Base-by-base conservation (phyloP, 2,329 filamentous ascomycete species). In the Catunica adiposa region DNA sequence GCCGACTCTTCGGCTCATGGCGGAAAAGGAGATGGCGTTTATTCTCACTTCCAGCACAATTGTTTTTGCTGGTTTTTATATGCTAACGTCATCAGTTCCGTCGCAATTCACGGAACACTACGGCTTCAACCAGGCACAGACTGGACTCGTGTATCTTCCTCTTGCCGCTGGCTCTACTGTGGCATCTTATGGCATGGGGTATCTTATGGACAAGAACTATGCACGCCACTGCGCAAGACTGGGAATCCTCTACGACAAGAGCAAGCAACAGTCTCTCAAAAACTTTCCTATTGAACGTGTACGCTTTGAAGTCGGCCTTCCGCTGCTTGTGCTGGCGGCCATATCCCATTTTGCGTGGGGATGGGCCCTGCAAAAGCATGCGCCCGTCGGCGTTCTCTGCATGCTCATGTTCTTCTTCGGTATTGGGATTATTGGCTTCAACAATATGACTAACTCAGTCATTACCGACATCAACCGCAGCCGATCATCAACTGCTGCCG, bases 131-230 rank as follows among this genome's bases (percentile, higher is more conserved):
- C 77, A 82, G 20, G 66, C 74, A 2, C 67, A 73, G 11, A 69
- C 79, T 2, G 78, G 78, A 1, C 64, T 78, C 3, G 73, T 73
- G 68, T 77, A 75, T 61, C 64, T 78, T 1, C 76, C 76, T 1
- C 62, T 75, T 29, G 75, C 75, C 0, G 66, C 63, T 3, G 76
- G 75, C 1, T 74, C 73, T n/a, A 67, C 74, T 11, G 62, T 71
- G 1, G 69, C 74, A 0, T 73, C 72, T 1, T 60, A 70, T 7
- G 62, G 70, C 2, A 68, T 69, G 2, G 81, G 83, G 0, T 71
- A 72, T 1, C 61, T 79, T 1, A 73, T 86, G 37, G 84, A 87
- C 64, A 75, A 74, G 67, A 86, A 85, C 64, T 89, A 81, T 64
- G 72, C 74, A 1, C 76, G 82, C 1, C 73, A 83, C 57, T 81